Evolutionary conservation across 148 eudicot genomes (phyloP), one percentile per base, ranked within the genome.

Genomic region (Drosera capensis): DNA sequence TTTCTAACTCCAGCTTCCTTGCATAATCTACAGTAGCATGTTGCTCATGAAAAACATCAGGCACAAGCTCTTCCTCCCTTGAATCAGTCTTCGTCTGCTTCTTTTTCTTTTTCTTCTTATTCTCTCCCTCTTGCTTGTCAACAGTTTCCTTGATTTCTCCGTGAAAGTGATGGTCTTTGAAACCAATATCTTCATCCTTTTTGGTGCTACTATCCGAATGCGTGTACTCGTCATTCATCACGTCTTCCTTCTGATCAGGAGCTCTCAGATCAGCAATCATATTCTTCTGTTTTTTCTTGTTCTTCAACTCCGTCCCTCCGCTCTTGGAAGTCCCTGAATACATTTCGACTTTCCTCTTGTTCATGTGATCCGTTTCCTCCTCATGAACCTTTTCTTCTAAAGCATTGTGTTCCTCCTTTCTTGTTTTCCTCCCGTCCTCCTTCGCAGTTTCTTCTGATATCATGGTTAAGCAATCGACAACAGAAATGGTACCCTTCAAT

Each of bases 121-220:
- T 24, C 15, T 15, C 13, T 28, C 18, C 49, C 37, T 45, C 29
- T 37, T 31, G 14, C 45, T 40, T n/a, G n/a, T n/a, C n/a, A n/a
- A n/a, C n/a, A n/a, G n/a, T n/a, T n/a, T n/a, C n/a, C n/a, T n/a
- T n/a, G n/a, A n/a, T n/a, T n/a, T n/a, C n/a, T n/a, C n/a, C n/a
- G n/a, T n/a, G n/a, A n/a, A n/a, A n/a, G n/a, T n/a, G n/a, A n/a
- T n/a, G n/a, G n/a, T n/a, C n/a, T n/a, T n/a, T n/a, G n/a, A n/a
- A n/a, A n/a, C n/a, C n/a, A n/a, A n/a, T n/a, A n/a, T n/a, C n/a
- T n/a, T n/a, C n/a, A n/a, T n/a, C n/a, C n/a, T n/a, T n/a, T n/a
- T n/a, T n/a, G n/a, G n/a, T n/a, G n/a, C n/a, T n/a, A n/a, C n/a
- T 46, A 4, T 28, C 9, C 31, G 4, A 3, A 28, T 28, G 6